Evolutionary conservation across 2,329 filamentous ascomycete species (phyloP).

Genomic region (Pseudogymnoascus sp.): DNA sequence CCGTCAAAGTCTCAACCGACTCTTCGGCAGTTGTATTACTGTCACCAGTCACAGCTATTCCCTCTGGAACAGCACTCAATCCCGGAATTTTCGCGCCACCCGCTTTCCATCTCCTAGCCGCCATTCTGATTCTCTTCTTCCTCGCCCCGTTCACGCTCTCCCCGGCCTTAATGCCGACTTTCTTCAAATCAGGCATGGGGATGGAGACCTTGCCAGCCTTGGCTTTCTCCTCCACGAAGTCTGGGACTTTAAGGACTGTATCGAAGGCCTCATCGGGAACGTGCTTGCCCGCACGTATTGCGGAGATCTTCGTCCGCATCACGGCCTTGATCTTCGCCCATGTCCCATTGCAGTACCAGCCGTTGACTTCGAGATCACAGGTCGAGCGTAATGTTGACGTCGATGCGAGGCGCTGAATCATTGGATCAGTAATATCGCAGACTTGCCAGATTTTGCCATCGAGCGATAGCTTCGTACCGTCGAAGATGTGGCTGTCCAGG

Average conservation of each 20-base stretch:
- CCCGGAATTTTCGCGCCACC: not conserved
- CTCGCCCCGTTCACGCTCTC: slow-evolving; percentile 12
- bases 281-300: slow-evolving; percentile 49
- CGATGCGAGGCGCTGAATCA: slow-evolving; percentile 58
- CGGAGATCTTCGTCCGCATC: slow-evolving; percentile 78
- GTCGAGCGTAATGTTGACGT: slow-evolving; percentile 48
- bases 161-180: slow-evolving; percentile 18
- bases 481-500: slow-evolving; percentile 65
- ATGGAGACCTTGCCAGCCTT: slow-evolving; percentile 18
- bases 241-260: slow-evolving; percentile 32
- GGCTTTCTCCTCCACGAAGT: slow-evolving; percentile 21
- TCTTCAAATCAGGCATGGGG: slow-evolving; percentile 21
- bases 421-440: slow-evolving; percentile 79
- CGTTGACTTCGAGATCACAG: slow-evolving; percentile 57
- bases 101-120: not conserved
- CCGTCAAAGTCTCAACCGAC: slow-evolving; percentile 27
- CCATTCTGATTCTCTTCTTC: slow-evolving; percentile 11
- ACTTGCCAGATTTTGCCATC: slow-evolving; percentile 93
- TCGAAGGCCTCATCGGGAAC: slow-evolving; percentile 42
- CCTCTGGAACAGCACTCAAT: not conserved
- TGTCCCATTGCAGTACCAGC: slow-evolving; percentile 77
- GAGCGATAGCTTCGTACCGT: slow-evolving; percentile 62
- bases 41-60: slow-evolving; percentile 11
- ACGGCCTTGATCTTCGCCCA: slow-evolving; percentile 78
- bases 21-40: slow-evolving; percentile 16